These are phyloP conservation scores for Pleurotus platypus DNA, from an alignment of 768 basidiomycete genomes.

Conservation along the genomic window DNA sequence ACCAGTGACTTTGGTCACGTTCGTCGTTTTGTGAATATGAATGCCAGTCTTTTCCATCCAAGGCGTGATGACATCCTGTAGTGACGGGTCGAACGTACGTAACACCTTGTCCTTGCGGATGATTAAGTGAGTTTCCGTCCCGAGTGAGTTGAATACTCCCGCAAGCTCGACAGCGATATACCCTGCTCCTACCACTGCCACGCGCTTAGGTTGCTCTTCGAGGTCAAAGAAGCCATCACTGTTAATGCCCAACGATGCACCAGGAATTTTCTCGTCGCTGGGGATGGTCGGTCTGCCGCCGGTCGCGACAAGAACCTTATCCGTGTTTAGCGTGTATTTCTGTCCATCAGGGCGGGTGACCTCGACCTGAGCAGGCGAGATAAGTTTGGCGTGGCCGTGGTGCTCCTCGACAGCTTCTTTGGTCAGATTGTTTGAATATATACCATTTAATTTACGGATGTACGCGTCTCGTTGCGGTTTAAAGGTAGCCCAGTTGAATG, in stretches of 20 bases:
- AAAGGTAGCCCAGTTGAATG: slow-evolving; percentile 88
- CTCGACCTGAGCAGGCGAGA: slow-evolving; percentile 66
- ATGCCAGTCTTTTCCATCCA: slow-evolving; percentile 97
- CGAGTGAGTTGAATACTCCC: slow-evolving; percentile 88
- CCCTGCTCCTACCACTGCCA: slow-evolving; percentile 93
- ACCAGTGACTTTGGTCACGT: slow-evolving; percentile 76
- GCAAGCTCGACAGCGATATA: slow-evolving; percentile 98
- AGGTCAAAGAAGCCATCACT: slow-evolving; percentile 98
- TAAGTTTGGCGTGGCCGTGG: slow-evolving; percentile 70
- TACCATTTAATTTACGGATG: slow-evolving; percentile 82
- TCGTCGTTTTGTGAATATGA: slow-evolving; percentile 74
- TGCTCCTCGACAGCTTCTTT: slow-evolving; percentile 89
- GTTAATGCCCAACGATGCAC: slow-evolving; percentile 85
- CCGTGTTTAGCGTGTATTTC: slow-evolving; percentile 70
- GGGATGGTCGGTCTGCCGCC: slow-evolving; percentile 86
- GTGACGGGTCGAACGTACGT: slow-evolving; percentile 85
- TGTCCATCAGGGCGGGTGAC: slow-evolving; percentile 66
- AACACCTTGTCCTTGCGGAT: slow-evolving; percentile 89
- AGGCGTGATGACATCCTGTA: slow-evolving; percentile 81
- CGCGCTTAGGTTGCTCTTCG: slow-evolving; percentile 85
- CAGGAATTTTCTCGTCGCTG: slow-evolving; percentile 75
- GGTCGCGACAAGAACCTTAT: slow-evolving; percentile 80
- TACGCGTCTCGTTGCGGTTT: slow-evolving; percentile 96
- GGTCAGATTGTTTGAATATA: slow-evolving; percentile 86
- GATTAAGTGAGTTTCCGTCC: slow-evolving; percentile 87